Conservation (phyloP, 2,329 filamentous ascomycete genomes). For the Dactylellina haptotyla region DNA sequence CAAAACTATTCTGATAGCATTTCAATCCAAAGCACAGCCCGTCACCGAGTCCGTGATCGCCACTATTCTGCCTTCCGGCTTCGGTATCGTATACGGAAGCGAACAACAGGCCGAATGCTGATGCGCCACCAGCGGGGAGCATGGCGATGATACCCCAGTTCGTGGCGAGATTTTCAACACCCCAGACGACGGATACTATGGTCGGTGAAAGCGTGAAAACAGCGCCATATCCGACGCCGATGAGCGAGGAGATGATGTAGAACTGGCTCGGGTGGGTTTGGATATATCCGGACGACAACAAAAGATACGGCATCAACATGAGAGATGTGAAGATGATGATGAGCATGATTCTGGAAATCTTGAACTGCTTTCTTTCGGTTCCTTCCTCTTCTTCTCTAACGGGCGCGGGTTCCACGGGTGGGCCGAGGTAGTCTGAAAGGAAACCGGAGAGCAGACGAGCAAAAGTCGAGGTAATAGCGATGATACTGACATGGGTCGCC, state of each 20-base stretch:
- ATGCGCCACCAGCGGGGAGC: constrained; percentile 86
- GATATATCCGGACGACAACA: constrained; percentile 78
- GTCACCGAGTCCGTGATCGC: constrained; percentile 57
- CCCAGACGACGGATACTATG: constrained; percentile 96
- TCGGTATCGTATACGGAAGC: constrained; percentile 79
- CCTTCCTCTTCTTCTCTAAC: constrained; percentile 59
- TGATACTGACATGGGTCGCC: constrained; percentile 90
- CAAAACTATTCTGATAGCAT: constrained; percentile 85
- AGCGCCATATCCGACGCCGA: constrained; percentile 92
- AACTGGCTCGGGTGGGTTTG: constrained; percentile 82
- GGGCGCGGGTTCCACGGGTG: constrained; percentile 63
- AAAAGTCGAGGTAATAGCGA: constrained; percentile 89
- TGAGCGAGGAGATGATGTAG: constrained; percentile 82
- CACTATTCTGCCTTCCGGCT: constrained; percentile 63
- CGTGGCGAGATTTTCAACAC: constrained; percentile 96
- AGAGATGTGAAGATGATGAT: constrained; percentile 78
- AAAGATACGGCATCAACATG: constrained; percentile 78
- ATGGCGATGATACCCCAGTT: constrained; percentile 97
- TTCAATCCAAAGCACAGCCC: constrained; percentile 80
- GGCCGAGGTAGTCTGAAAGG: constrained; percentile 86
- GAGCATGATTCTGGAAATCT: constrained; percentile 80
- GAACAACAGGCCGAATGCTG: constrained; percentile 91
- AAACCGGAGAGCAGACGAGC: constrained; percentile 89
- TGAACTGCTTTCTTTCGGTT: constrained; percentile 58
- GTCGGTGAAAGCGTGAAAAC: constrained; percentile 90